Evolutionary conservation across 139 green algal genomes (phyloP).

Genomic region (Haematococcus sp.): DNA sequence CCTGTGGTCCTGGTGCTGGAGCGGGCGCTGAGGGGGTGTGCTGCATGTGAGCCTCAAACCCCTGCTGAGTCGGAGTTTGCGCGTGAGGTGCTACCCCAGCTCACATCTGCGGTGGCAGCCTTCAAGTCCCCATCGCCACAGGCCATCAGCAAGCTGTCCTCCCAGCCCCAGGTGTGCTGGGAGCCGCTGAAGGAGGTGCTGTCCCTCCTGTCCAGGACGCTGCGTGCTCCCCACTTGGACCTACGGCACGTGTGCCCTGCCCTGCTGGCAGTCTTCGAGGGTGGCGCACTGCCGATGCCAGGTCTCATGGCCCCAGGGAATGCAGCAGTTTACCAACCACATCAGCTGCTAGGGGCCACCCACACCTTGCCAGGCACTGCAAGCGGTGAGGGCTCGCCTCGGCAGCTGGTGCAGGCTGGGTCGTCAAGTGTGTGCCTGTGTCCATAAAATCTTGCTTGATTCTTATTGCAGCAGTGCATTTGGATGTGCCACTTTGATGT

Average conservation of each 20-base stretch:
- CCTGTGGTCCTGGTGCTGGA: slow-evolving; percentile 52
- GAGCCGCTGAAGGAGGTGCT: slow-evolving; percentile 43
- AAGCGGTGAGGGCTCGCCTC: no score
- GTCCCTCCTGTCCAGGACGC: slow-evolving; percentile 29
- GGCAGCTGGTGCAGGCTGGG: no score
- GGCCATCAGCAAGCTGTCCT: not conserved
- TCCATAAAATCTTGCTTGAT: no score
- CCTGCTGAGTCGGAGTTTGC: slow-evolving; percentile 44
- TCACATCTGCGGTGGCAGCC: slow-evolving; percentile 15
- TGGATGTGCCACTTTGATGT: no score
- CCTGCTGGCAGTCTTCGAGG: not conserved
- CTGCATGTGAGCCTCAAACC: slow-evolving; percentile 10
- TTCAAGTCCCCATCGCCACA: slow-evolving; percentile 11
- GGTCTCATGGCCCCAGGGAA: not conserved
- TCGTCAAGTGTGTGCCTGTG: no score
- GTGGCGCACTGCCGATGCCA: not conserved
- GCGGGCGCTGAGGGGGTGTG: slow-evolving; percentile 33
- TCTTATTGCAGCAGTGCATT: no score
- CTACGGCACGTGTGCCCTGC: slow-evolving; percentile 5
- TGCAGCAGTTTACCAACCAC: no score
- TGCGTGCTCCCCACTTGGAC: slow-evolving; percentile 23
- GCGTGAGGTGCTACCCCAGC: slow-evolving; percentile 25
- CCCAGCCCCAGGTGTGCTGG: slow-evolving; percentile 30
- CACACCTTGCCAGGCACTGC: no score
- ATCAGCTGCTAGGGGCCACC: no score